Conservation (phyloP, 1,284 basidiomycete genomes). For the Porphyrellus sp. region DNA sequence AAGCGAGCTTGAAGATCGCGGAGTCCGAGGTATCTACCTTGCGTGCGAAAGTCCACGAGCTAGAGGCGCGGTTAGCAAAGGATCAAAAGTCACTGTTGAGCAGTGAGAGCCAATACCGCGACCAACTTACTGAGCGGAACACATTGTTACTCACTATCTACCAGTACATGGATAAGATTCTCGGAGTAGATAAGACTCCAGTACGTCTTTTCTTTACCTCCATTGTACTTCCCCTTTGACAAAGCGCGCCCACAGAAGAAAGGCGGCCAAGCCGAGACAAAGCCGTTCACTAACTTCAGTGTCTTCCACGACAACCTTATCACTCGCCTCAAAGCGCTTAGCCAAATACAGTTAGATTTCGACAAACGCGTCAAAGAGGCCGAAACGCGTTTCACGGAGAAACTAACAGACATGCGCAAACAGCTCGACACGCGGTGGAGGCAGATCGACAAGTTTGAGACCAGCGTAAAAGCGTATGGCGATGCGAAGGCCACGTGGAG, state of each 20-base stretch:
- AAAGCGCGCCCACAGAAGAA: slow-evolving; percentile 53
- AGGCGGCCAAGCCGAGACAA: slow-evolving; percentile 71
- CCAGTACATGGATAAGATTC: slow-evolving; percentile 92
- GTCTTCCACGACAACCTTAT: slow-evolving; percentile 97
- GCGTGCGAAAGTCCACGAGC: slow-evolving; percentile 62
- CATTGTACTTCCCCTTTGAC: neutral
- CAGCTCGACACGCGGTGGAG: slow-evolving; percentile 88
- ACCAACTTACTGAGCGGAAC: slow-evolving; percentile 90
- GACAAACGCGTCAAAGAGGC: slow-evolving; percentile 83
- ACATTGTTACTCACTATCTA: slow-evolving; percentile 89
- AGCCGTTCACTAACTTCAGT: slow-evolving; percentile 89
- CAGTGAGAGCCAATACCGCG: slow-evolving; percentile 79
- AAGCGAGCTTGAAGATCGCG: slow-evolving; percentile 56
- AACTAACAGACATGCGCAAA: slow-evolving; percentile 76
- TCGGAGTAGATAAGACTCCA: slow-evolving; percentile 81
- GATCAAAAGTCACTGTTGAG: slow-evolving; percentile 74
- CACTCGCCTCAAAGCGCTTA: slow-evolving; percentile 78
- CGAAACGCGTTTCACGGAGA: slow-evolving; percentile 70
- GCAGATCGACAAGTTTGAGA: slow-evolving; percentile 92
- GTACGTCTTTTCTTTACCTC: slow-evolving; percentile 45
- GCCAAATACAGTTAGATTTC: slow-evolving; percentile 81
- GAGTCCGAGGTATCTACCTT: slow-evolving; percentile 62
- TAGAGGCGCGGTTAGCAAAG: slow-evolving; percentile 81
- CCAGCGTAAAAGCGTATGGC: slow-evolving; percentile 78
- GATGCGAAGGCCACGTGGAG: slow-evolving; percentile 88